A percentile compares a stretch with the other conserved stretches of the same genome.
Evolutionary conservation across 2,329 filamentous ascomycete species (phyloP).

Genomic region (Aspergillus fumigatiaffinis): DNA sequence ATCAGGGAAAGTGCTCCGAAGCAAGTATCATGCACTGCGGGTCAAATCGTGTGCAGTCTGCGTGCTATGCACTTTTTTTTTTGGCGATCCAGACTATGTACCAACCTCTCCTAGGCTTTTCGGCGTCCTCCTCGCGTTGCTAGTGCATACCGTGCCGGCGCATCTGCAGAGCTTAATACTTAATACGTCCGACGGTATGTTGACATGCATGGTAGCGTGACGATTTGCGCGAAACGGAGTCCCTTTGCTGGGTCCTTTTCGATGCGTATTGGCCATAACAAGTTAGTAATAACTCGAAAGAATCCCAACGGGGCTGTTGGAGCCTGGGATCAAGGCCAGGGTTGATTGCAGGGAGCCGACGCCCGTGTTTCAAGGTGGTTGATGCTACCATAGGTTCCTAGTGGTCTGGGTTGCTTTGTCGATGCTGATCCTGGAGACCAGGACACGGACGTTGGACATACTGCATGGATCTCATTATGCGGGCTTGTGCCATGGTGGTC

Average conservation of each 20-base stretch:
- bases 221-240: background rate
- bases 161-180: constrained; percentile 11
- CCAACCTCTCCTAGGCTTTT: background rate
- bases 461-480: background rate
- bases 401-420: background rate
- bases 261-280: background rate
- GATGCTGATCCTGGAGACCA: background rate
- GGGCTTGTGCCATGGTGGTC: background rate
- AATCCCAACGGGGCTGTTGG: background rate
- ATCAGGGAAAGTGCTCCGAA: background rate
- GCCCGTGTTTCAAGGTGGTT: background rate
- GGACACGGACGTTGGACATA: background rate
- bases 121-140: constrained; percentile 11
- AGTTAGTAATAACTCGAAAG: background rate
- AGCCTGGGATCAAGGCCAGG: background rate
- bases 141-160: constrained; percentile 14
- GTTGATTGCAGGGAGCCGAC: background rate
- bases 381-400: background rate
- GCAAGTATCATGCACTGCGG: too few relatives aligned
- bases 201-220: background rate
- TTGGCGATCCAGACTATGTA: background rate
- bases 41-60: too few relatives aligned
- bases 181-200: constrained; percentile 14
- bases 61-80: too few relatives aligned
- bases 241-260: background rate